Percentiles rank a stretch among this genome's conserved stretches.
Evolutionary conservation across 2,329 filamentous ascomycete species (phyloP).

Genomic region (Botrytis tulipae): DNA sequence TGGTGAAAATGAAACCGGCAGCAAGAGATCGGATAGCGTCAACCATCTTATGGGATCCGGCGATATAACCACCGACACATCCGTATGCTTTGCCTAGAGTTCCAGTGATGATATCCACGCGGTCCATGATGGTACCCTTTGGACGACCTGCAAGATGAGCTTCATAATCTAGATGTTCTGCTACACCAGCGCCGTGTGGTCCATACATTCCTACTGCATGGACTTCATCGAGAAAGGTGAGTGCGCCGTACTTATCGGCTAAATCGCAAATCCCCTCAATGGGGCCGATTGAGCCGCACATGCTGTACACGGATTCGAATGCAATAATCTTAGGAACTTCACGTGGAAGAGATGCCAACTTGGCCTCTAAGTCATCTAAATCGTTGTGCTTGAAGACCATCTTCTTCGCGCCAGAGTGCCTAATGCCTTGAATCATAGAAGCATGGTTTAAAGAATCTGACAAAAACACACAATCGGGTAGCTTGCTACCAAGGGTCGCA

Average conservation of each 20-base stretch:
- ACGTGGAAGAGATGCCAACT: conserved; percentile 81
- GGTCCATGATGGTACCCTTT: conserved; percentile 85
- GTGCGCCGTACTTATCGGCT: conserved; percentile 94
- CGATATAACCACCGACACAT: conserved; percentile 96
- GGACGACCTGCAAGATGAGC: conserved; percentile 73
- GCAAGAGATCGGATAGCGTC: conserved; percentile 93
- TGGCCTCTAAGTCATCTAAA: conserved; percentile 84
- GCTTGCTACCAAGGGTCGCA: conserved; percentile 92
- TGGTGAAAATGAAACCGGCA: conserved; percentile 98
- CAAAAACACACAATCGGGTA: conserved; percentile 96
- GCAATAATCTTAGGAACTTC: conserved; percentile 96
- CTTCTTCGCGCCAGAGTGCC: conserved; percentile 95
- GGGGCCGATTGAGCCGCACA: conserved; percentile 96
- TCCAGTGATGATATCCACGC: conserved; percentile 95
- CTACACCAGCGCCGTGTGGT: conserved; percentile 90
- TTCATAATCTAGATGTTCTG: conserved; percentile 94
- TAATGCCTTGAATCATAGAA: conserved; percentile 99
- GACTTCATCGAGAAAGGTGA: conserved; percentile 97
- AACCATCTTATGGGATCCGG: conserved; percentile 79
- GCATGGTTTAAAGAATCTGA: conserved; percentile 97
- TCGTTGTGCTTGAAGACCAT: conserved; percentile 99
- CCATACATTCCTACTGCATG: conserved; percentile 99
- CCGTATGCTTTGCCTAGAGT: conserved; percentile 98
- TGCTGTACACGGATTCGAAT: conserved; percentile 98
- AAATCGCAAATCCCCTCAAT: conserved; percentile 96